A percentile compares a stretch with the other conserved stretches of the same genome.
Conservation (phyloP, 257 asterid species). For the Nicotiana paniculata region DNA sequence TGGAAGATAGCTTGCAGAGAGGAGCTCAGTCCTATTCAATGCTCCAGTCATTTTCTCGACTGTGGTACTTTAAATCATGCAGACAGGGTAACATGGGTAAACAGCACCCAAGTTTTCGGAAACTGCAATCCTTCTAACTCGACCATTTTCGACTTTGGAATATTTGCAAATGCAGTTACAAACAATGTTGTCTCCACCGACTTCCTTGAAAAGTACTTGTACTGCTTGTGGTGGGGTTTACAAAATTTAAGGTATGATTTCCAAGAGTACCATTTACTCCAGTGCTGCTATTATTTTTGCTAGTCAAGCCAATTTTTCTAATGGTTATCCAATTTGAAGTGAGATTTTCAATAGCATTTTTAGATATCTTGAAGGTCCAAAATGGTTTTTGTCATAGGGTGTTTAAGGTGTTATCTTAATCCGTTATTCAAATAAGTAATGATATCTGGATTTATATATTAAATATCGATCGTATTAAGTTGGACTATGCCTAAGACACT, state of each 20-base stretch:
- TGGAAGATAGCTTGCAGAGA: conserved; percentile 63
- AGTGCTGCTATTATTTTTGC: neutral
- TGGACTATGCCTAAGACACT: too few species aligned
- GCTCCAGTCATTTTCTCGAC: conserved; percentile 57
- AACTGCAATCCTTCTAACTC: conserved; percentile 52
- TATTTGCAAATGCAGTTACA: conserved; percentile 56
- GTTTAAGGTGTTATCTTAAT: neutral
- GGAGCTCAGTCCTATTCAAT: conserved; percentile 32
- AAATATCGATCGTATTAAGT: neutral
- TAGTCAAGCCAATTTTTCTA: neutral
- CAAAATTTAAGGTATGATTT: conserved; percentile 63
- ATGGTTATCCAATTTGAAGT: neutral
- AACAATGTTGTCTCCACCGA: conserved; percentile 59
- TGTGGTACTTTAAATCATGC: conserved; percentile 44
- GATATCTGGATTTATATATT: neutral
- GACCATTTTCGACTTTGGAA: conserved; percentile 56
- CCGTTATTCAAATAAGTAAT: neutral
- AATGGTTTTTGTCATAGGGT: neutral
- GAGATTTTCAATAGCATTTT: neutral
- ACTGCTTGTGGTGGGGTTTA: conserved; percentile 94
- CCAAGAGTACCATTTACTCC: neutral
- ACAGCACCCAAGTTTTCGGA: conserved; percentile 44
- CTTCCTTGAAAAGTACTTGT: conserved; percentile 71
- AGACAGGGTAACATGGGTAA: conserved; percentile 51
- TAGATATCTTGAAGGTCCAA: neutral